A percentile compares a stretch with the other conserved stretches of the same genome.
Conservation (phyloP, 2,329 filamentous ascomycete genomes). For the Cryphonectria naterciae region DNA sequence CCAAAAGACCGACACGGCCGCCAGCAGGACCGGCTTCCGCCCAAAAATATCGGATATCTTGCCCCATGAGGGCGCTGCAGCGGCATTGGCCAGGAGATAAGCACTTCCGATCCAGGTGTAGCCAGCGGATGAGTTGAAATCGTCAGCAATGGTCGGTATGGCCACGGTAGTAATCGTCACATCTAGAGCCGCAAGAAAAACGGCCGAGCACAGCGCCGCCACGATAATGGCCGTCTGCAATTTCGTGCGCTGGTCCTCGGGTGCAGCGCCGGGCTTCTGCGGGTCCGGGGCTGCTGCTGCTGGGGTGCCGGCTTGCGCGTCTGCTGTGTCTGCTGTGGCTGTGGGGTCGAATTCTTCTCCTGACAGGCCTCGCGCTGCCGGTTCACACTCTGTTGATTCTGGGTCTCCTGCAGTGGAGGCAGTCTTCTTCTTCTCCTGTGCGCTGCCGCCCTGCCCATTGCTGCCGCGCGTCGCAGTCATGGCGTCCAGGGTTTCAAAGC, state of each 20-base stretch:
- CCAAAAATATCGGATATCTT: conserved; percentile 63
- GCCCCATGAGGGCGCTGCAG: conserved; percentile 72
- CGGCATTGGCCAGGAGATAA: conserved; percentile 71
- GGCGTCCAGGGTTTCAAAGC: neutral
- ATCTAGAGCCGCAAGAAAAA: conserved; percentile 54
- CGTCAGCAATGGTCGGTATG: conserved; percentile 61
- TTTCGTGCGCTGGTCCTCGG: conserved; percentile 37
- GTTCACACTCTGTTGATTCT: neutral
- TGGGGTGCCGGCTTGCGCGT: neutral
- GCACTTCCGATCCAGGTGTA: conserved; percentile 81
- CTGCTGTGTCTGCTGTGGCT: neutral
- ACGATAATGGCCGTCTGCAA: conserved; percentile 43
- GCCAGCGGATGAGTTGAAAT: conserved; percentile 65
- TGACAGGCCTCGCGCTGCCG: neutral
- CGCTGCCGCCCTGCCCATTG: neutral
- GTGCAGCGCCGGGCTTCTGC: conserved; percentile 21
- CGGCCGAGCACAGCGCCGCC: conserved; percentile 43
- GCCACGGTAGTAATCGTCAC: conserved; percentile 65
- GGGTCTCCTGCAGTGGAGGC: neutral
- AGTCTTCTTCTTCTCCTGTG: neutral
- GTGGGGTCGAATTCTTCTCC: neutral
- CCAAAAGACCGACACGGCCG: conserved; percentile 55
- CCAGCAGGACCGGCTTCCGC: conserved; percentile 56
- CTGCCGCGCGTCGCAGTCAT: conserved; percentile 1
- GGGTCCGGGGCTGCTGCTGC: neutral